Evolutionary conservation across 2,329 filamentous ascomycete genomes (phyloP).

Genomic region (Neopestalotiopsis rosae): DNA sequence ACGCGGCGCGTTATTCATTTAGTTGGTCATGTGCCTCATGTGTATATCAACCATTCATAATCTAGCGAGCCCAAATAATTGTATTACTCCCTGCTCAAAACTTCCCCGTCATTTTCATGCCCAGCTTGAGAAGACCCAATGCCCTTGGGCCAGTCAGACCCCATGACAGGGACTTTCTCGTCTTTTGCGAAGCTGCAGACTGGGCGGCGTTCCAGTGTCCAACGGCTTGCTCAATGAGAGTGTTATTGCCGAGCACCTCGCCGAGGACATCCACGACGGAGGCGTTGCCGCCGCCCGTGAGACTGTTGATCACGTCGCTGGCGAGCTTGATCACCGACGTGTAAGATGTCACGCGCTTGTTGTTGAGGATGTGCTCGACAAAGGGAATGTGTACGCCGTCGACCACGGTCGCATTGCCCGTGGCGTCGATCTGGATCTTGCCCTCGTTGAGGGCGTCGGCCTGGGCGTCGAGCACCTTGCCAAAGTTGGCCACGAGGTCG

Average conservation of each 20-base stretch:
- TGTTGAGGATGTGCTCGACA: constrained; percentile 49
- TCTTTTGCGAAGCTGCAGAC: constrained; percentile 17
- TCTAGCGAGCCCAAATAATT: too few relatives aligned
- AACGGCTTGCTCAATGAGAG: constrained; percentile 42
- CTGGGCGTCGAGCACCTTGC: constrained; percentile 44
- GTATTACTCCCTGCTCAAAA: constrained; percentile 14
- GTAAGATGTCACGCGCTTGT: constrained; percentile 39
- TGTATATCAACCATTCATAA: constrained; percentile 17
- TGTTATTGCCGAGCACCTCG: constrained; percentile 45
- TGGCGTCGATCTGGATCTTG: constrained; percentile 45
- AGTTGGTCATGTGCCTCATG: background rate
- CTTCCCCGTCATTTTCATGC: constrained; percentile 33
- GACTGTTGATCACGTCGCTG: constrained; percentile 42
- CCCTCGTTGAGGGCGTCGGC: constrained; percentile 42
- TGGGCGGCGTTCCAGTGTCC: constrained; percentile 38
- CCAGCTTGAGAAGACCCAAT: constrained; percentile 34
- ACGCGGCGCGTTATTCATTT: background rate
- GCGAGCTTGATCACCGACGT: constrained; percentile 45
- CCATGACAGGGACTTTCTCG: constrained; percentile 24
- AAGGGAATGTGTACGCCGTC: constrained; percentile 49
- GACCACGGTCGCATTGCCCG: constrained; percentile 46
- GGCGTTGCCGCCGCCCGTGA: constrained; percentile 29
- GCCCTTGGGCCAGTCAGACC: constrained; percentile 27
- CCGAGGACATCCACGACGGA: constrained; percentile 41
- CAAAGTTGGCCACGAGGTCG: constrained; percentile 46